Base-by-base conservation (phyloP, 2,329 filamentous ascomycete genomes). In the Diaporthe longicolla region DNA sequence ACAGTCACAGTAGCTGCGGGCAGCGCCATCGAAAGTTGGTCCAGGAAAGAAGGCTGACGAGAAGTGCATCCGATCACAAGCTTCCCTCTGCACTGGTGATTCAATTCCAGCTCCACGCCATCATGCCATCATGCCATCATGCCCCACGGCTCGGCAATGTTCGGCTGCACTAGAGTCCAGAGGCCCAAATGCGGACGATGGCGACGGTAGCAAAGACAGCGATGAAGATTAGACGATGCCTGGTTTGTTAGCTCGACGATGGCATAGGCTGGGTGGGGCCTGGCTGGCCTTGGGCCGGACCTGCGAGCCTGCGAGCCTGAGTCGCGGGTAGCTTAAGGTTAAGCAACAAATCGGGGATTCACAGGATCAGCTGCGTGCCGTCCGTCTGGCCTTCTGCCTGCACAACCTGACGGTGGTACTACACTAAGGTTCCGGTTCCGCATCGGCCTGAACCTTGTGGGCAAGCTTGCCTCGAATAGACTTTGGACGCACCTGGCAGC, bases 381-480 rank as follows among this genome's bases (percentile, higher is more conserved):
- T 40, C 43, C 61, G 55, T 54, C 55, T 61, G 24, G 55, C 63
- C 63, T 66, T 66, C 35, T 66, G 45, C 45, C 29, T 50, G 43
- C 15, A 15, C 19, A 50, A 24, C 21, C 61, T n/a, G 45, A 52
- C 21, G 32, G 26, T 59, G 35, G n/a, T 40, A 52, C 55, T 40
- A 52, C 55, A 52, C 69, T 15, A 71, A 61, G 43, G 26, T 52
- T 61, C 66, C 54, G 66, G 66, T 70, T 63, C 66, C 58, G 50
- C 58, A 52, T 63, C 68, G 57, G 68, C 72, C 43, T 74, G 58
- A 71, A 71, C 72, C 68, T 72, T 71, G 58, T 74, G 68, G 50
- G 66, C 32, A 61, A 71, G 43, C 55, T 71, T 71, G 69, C 55
- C 69, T 59, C 43, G 55, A 61, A 61, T 52, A 37, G 69, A 52